Base-by-base conservation (phyloP, 192 early-diverging fungal genomes). In the Spizellomyces punctatus region DNA sequence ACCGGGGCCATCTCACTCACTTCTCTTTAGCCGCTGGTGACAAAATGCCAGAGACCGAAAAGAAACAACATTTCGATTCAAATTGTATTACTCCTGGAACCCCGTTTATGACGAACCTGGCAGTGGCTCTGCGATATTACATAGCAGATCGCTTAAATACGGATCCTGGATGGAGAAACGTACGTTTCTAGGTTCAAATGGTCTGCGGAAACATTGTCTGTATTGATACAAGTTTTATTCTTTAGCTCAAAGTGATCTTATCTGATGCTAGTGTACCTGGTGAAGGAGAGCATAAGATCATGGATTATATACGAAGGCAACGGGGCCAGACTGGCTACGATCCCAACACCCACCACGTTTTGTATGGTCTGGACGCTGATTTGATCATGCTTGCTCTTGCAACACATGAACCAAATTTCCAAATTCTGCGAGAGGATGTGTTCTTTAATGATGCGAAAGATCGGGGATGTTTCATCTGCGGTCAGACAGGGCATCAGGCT, bases 281-380 rank as follows among this genome's bases (percentile, higher is more conserved):
- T 58, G 97, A 99, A 80, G 97, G 97, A 58, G 97, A 99, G 81
- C 97, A 99, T 85, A 99, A 99, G 79, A 97, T 99, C 67, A 98
- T 99, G 97, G 97, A 99, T 78, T 99, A 91, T 66, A 96, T 99
- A 65, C 92, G 97, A 47, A 83, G 91, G 21, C 82, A 91, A 44
- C 91, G 94, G 46, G 89, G 88, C 5, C 90, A 91, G 74, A 83
- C 90, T 17, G 90, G 88, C 43, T 95, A 96, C 70, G 81, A 93
- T 74, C 89, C 94, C 56, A 96, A 96, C 75, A 92, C 89, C 12
- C 87, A 90, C 52, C 97, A 99, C 72, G 95, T 95, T 79, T 84
- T 99, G 47, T 99, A 99, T 78, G 97, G 97, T 36, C 86, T 98
- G 55, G 97, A 99, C 80, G 96, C 97, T 16, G 97, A 99, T 85